phyloP scores from a whole-genome alignment of 2,329 filamentous ascomycete species.

The Stachybotrys chlorohalonatus region DNA sequence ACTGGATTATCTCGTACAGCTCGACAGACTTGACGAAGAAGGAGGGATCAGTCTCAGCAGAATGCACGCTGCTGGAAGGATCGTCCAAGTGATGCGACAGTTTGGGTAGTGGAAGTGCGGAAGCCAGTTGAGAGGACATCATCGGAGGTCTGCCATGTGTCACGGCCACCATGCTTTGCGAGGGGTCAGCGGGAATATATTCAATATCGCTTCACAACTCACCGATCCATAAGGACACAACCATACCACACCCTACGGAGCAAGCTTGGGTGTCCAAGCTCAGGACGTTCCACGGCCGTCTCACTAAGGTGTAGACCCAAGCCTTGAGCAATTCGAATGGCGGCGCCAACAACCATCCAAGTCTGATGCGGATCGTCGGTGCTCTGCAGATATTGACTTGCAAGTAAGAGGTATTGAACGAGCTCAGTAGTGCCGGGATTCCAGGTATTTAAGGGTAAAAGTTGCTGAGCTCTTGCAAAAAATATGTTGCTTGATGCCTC shows the following conservation, averaged over 20 bases:
- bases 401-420: slow-evolving; percentile 36
- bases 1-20: slow-evolving; percentile 27
- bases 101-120: slow-evolving; percentile 16
- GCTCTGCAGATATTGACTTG: slow-evolving; percentile 39
- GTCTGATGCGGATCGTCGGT: slow-evolving; percentile 37
- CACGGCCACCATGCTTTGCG: slow-evolving; percentile 21
- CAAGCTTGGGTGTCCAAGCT: slow-evolving; percentile 15
- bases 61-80: neutral
- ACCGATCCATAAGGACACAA: slow-evolving; percentile 29
- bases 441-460: slow-evolving; percentile 33
- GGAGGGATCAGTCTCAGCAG: slow-evolving; percentile 7
- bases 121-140: slow-evolving; percentile 17
- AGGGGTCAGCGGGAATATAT: neutral
- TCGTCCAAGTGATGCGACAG: neutral
- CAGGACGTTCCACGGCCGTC: slow-evolving; percentile 16
- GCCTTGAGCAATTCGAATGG: slow-evolving; percentile 36
- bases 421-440: slow-evolving; percentile 31
- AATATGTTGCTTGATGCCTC: slow-evolving; percentile 30
- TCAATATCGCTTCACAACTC: slow-evolving; percentile 1
- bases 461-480: slow-evolving; percentile 30
- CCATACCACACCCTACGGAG: slow-evolving; percentile 24
- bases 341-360: slow-evolving; percentile 38
- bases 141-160: slow-evolving; percentile 26
- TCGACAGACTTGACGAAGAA: slow-evolving; percentile 26
- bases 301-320: slow-evolving; percentile 34